Base-by-base conservation (phyloP, 768 basidiomycete species). In the Termitomyces sp. region DNA sequence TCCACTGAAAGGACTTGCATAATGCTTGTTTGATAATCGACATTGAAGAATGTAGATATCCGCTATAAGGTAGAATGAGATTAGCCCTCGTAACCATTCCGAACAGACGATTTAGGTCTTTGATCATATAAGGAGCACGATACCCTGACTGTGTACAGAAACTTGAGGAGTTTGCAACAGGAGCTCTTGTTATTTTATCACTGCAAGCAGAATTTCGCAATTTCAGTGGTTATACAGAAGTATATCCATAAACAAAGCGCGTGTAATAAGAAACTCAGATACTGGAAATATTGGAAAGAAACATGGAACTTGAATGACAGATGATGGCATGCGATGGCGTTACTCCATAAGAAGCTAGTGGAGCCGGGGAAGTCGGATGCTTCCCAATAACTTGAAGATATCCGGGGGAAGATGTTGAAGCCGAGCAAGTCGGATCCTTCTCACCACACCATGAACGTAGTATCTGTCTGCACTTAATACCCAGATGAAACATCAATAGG, bases 351-450 rank as follows among this genome's bases (percentile, higher is more conserved):
- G 38, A n/a, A 16, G 36, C 18, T 18, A 9, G n/a, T n/a, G n/a
- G n/a, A n/a, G n/a, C 18, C 38, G 7, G 18, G 11, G 1, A 40
- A 40, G 38, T 40, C 38, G 38, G 18, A n/a, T 8, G 6, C 38
- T n/a, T 40, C 7, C 6, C 38, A 40, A 36, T 36, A 14, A 3
- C 36, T 16, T 36, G 2, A 5, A 16, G 16, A 16, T 38, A 3
- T 38, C 2, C 7, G 16, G n/a, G n/a, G n/a, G 76, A 75, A 0
- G 79, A 78, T 41, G 81, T 67, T 6, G 76, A 76, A 3, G 76
- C 75, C n/a, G 80, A 82, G 63, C 81, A 81, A 47, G 60, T 66
- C 1, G 72, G 71, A 58, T 82, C 80, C 65, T 83, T 26, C 26
- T 4, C 26, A 26, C 26, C 26, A 26, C 26, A 26, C 26, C 26